phyloP scores from a whole-genome alignment of 1,139 yeast species.

The Hyphopichia wangnamkhiaoensis region DNA sequence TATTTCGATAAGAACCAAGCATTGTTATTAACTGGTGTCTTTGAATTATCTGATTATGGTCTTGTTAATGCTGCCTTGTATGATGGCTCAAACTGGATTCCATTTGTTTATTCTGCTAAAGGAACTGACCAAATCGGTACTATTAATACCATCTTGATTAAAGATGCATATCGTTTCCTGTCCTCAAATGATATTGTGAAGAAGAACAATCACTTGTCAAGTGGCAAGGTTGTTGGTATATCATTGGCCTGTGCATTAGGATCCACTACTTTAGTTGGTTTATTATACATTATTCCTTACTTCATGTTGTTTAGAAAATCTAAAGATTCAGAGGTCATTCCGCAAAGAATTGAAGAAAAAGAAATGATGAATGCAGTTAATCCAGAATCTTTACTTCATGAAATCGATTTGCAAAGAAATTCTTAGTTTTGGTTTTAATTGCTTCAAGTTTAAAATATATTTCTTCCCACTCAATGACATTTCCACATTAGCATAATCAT shows the following conservation, averaged over 20 bases:
- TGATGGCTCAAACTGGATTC: conserved; percentile 73
- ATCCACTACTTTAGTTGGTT: conserved; percentile 67
- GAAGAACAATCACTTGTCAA: conserved; percentile 25
- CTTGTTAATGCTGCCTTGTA: conserved; percentile 65
- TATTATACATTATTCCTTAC: conserved; percentile 58
- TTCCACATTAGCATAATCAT: not conserved
- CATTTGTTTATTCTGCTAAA: conserved; percentile 47
- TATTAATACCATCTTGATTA: conserved; percentile 34
- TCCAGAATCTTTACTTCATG: conserved; percentile 61
- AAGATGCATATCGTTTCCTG: conserved; percentile 38
- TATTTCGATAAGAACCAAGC: conserved; percentile 47
- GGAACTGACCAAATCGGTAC: conserved; percentile 26
- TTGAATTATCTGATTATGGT: conserved; percentile 56
- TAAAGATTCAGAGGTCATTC: conserved; percentile 30
- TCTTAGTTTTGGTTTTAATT: not conserved
- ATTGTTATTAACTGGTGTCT: conserved; percentile 63
- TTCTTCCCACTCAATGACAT: not conserved
- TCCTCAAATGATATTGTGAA: conserved; percentile 37
- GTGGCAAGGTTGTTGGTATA: conserved; percentile 83
- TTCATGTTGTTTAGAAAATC: conserved; percentile 48
- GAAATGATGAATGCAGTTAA: conserved; percentile 70
- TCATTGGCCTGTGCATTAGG: conserved; percentile 88
- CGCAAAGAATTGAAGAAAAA: conserved; percentile 60
- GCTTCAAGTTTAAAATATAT: not conserved
- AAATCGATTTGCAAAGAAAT: conserved; percentile 52